Evolutionary conservation across 257 asterid genomes (phyloP).

Genomic region (Primulina eburnea): DNA sequence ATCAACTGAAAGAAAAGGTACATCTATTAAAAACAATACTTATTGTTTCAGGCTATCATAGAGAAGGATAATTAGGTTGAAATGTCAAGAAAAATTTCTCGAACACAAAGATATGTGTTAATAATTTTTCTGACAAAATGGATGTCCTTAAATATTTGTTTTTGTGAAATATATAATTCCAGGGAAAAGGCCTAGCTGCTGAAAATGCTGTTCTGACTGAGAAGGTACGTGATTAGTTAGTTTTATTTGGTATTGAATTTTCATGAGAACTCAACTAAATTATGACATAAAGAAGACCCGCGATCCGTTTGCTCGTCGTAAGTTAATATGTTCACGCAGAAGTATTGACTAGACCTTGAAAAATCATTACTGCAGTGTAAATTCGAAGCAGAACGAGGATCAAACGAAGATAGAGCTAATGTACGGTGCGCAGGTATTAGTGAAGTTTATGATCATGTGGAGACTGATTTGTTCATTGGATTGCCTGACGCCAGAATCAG

Average conservation of each 20-base stretch:
- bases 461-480: constrained; percentile 84
- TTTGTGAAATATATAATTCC: constrained; percentile 3
- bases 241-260: too few species aligned
- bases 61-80: background rate
- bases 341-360: background rate
- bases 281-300: background rate
- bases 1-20: constrained; percentile 77
- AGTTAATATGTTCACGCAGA: background rate
- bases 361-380: constrained; percentile 35
- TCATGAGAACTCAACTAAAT: background rate
- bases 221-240: constrained; percentile 46
- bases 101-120: too few species aligned
- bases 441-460: constrained; percentile 69
- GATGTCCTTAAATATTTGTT: background rate
- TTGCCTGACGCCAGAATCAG: constrained; percentile 32
- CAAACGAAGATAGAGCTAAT: constrained; percentile 37
- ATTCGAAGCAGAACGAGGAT: constrained; percentile 20
- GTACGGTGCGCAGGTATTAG: constrained; percentile 41
- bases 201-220: constrained; percentile 66
- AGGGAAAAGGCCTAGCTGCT: constrained; percentile 74
- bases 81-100: background rate
- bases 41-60: background rate
- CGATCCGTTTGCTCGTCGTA: background rate
- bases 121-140: background rate
- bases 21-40: background rate